Conservation (phyloP, 345 rosid species). For the Rhizophora mangle region DNA sequence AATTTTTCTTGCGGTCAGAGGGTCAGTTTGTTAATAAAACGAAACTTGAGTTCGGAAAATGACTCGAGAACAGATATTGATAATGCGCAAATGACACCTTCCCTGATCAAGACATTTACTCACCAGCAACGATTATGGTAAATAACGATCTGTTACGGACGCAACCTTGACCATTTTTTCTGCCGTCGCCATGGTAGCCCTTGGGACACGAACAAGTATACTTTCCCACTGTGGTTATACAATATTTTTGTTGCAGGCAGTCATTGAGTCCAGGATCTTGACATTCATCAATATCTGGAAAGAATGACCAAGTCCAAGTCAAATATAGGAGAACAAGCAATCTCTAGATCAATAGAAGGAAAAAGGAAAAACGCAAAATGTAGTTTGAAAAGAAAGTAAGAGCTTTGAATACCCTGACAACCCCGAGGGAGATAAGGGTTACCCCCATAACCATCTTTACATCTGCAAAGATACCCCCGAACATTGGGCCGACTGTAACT, state of each 20-base stretch:
- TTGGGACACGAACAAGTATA: constrained; percentile 26
- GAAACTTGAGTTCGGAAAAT: too few species aligned
- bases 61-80: too few species aligned
- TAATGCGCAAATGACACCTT: too few species aligned
- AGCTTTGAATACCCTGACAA: background rate
- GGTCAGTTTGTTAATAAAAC: too few species aligned
- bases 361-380: background rate
- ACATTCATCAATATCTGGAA: constrained; percentile 35
- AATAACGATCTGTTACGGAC: background rate
- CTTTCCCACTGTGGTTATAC: constrained; percentile 11
- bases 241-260: background rate
- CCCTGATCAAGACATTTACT: background rate
- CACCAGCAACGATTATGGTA: constrained; percentile 13
- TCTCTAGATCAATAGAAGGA: too few species aligned
- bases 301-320: background rate
- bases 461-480: constrained; percentile 32
- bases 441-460: constrained; percentile 23
- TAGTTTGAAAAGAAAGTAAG: background rate
- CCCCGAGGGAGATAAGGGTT: constrained; percentile 24
- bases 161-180: constrained; percentile 11
- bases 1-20: too few species aligned
- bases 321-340: background rate
- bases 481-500: background rate
- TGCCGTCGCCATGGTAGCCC: constrained; percentile 32
- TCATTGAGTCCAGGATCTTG: background rate